Base-by-base conservation (phyloP, 192 early-diverging fungal species). In the Radiomyces spectabilis region DNA sequence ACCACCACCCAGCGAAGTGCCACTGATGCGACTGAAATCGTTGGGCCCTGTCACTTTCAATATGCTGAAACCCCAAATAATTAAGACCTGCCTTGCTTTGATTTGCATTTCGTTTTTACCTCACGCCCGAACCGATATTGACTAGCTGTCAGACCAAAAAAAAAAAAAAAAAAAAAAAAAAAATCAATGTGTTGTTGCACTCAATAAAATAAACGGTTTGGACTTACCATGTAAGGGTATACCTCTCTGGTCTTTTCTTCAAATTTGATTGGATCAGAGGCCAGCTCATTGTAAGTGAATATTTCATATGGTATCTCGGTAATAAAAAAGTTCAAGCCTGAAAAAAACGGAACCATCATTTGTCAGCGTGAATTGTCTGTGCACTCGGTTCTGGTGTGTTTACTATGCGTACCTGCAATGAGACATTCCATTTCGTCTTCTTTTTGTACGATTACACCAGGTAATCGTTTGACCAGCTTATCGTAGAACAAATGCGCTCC, bases 61-160 rank as follows among this genome's bases (percentile, higher is more conserved):
- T 33, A 98, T 94, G 58, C 85, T 80, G 49, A 2, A 22, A 21
- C 19, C 21, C 2, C 29, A 27, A 10, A 41, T n/a, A n/a, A n/a
- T n/a, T n/a, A n/a, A n/a, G n/a, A n/a, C n/a, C n/a, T n/a, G n/a
- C n/a, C n/a, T n/a, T n/a, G n/a, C n/a, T n/a, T n/a, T n/a, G n/a
- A n/a, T n/a, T n/a, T n/a, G n/a, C n/a, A n/a, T n/a, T n/a, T n/a
- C n/a, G 0, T 4, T 1, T 24, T 38, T 75, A 78, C 76, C 76
- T 88, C 48, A 98, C 95, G 38, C 95, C 95, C 25, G 93, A 94
- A 21, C 95, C 95, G 53, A 98, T 95, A 53, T 98, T 98, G 29
- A 96, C 94, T 53, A 98, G 71, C 85, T 85, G 33, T n/a, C n/a
- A n/a, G n/a, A n/a, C n/a, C 16, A 35, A 44, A 41, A 9, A 37